phyloP scores from a whole-genome alignment of 345 rosid species.

The Sonneratia caseolaris region DNA sequence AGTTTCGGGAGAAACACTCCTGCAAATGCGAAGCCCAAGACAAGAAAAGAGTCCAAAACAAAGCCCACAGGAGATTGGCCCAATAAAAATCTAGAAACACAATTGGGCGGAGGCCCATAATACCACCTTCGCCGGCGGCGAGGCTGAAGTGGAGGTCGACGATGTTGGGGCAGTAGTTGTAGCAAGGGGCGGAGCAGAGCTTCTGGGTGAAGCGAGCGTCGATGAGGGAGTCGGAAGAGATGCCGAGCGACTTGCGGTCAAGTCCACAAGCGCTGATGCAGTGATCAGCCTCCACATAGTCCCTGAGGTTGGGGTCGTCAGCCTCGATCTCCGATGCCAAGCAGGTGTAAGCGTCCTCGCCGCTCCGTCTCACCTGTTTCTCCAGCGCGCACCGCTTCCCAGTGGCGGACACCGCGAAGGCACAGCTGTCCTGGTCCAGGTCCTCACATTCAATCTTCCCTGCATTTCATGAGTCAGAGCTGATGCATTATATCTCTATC shows the following conservation, averaged over 20 bases:
- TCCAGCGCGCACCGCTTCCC: constrained; percentile 81
- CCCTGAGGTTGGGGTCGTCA: constrained; percentile 32
- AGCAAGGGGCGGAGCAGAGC: constrained; percentile 78
- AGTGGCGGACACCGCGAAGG: constrained; percentile 70
- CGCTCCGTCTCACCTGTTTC: constrained; percentile 55
- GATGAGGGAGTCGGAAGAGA: constrained; percentile 76
- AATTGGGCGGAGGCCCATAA: not conserved
- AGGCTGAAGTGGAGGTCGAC: constrained; percentile 83
- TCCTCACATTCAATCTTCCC: constrained; percentile 55
- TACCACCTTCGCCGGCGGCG: constrained; percentile 85
- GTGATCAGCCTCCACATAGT: constrained; percentile 55
- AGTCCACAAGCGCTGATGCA: constrained; percentile 71
- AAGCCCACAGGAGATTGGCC: too few relatives aligned
- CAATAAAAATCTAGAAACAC: too few relatives aligned
- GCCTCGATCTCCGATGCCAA: constrained; percentile 69
- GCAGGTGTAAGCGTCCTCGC: constrained; percentile 50
- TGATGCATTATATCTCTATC: too few relatives aligned
- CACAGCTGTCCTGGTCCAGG: constrained; percentile 49
- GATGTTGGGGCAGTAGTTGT: constrained; percentile 61
- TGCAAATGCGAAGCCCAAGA: constrained; percentile 2
- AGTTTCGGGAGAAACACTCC: constrained; percentile 75
- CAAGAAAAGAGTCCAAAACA: too few relatives aligned
- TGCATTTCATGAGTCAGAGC: constrained; percentile 3
- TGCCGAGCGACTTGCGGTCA: constrained; percentile 65
- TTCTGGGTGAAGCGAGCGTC: constrained; percentile 50